Base-by-base conservation (phyloP, 768 basidiomycete species). In the Xerocomellus intermedius region DNA sequence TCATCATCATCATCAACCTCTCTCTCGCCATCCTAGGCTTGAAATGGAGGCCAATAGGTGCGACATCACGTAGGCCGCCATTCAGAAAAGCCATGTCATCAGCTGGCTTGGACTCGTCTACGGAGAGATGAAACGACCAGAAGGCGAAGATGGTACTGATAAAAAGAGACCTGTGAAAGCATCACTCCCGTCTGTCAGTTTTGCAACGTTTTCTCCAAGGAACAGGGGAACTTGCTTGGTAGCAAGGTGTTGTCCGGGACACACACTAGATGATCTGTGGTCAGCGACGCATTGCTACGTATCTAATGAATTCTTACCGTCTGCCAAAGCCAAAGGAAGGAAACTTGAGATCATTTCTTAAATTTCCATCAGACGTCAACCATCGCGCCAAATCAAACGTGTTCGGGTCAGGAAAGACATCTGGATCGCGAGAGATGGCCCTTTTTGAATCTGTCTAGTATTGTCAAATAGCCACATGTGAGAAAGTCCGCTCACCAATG, bases 161-260 rank as follows among this genome's bases (percentile, higher is more conserved):
- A 63, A 83, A 84, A 2, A 87, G 69, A 2, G 85, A 86, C 8
- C 82, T 81, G 50, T 55, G 1, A 28, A 30, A n/a, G 42, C n/a
- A 8, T 28, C 26, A 49, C 19, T 47, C 21, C n/a, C 48, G 21
- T 33, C 22, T 22, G 13, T 60, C 21, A 48, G 24, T 9, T n/a
- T 9, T 10, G 4, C 3, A 38, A 35, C 3, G 12, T 17, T 36
- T 10, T 13, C 12, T 24, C 9, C 24, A 9, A 32, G 17, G 26
- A 32, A 22, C 16, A 12, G 38, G 13, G 19, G 13, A 0, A 67
- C 69, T 63, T 57, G 74, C 77, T 72, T 72, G n/a, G 33, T 39
- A 8, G 57, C 83, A 42, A 86, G 76, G 65, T 84, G 77, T 58
- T 81, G 80, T 2, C 83, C 84, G 0, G 83, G 84, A 55, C 84